Evolutionary conservation across 768 basidiomycete genomes (phyloP), one percentile per base, ranked within the genome.

Genomic region (Pholiota microspora): DNA sequence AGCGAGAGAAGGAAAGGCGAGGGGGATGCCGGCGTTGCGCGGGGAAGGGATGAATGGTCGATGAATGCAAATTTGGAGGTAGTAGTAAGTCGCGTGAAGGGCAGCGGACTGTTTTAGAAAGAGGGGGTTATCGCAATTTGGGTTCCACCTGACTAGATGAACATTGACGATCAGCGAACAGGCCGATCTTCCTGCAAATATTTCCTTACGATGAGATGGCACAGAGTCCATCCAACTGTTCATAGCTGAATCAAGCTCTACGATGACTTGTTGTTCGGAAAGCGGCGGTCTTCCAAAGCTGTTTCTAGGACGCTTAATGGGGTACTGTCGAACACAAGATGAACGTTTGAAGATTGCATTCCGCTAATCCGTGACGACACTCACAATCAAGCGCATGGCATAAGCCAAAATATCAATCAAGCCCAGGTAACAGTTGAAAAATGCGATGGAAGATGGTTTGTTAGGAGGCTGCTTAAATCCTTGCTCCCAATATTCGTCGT

Each of bases 211-310:
- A 63, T 85, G 83, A 36, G 76, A 71, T 2, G 90, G 90, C 2
- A 92, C 74, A 2, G 79, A 74, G 51, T 88, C 84, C 46, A 87
- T 77, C 90, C 90, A 92, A n/a, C 80, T 77, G 59, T 92, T 90
- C 63, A 92, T 70, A 2, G 83, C 81, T 3, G 86, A 84, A 69
- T 92, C 90, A 3, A 92, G 74, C 53, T 89, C 86, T 7, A 82
- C 79, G 4, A 92, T 83, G 18, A 84, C 77, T 34, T 80, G 78
- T 51, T 86, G 78, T 51, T 87, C 84, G 69, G 84, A 84, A 40
- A 80, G 54, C 60, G 71, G 51, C 29, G 16, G 72, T 72, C 44
- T 77, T 76, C 34, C 79, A 79, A 21, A 81, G 69, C 3, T 76
- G 61, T 21, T 75, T 68, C 56, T 80, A 1, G 80, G 77, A 61